Evolutionary conservation across 306 rosid species (phyloP).

Genomic region (Castanea crenata): DNA sequence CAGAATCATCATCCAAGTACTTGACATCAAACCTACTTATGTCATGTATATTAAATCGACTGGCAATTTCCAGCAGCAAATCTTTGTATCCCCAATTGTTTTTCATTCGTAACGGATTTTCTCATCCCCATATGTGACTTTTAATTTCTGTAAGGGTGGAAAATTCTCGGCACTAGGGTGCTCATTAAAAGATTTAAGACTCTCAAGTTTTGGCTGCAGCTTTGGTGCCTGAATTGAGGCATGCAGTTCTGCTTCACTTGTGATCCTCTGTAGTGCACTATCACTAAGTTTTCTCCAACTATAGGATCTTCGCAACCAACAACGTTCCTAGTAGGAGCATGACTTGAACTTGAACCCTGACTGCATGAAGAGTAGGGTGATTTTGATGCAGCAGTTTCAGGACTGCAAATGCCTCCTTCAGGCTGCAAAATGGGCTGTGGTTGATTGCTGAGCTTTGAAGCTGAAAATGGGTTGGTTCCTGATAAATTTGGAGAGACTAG

Average conservation of each 20-base stretch:
- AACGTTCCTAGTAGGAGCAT: slow-evolving; percentile 24
- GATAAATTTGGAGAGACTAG: slow-evolving; percentile 66
- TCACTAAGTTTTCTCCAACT: slow-evolving; percentile 38
- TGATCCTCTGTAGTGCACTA: slow-evolving; percentile 53
- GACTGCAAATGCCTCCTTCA: slow-evolving; percentile 41
- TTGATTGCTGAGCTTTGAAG: slow-evolving; percentile 49
- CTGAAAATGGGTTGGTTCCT: slow-evolving; percentile 45
- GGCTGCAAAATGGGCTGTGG: slow-evolving; percentile 37
- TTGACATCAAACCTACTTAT: slow-evolving; percentile 60
- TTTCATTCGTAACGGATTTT: slow-evolving; percentile 67
- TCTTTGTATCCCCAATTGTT: slow-evolving; percentile 45
- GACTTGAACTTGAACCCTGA: slow-evolving; percentile 81
- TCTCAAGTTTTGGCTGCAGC: slow-evolving; percentile 52
- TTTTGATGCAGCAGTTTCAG: slow-evolving; percentile 55
- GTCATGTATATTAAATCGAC: slow-evolving; percentile 59
- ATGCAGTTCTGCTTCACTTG: slow-evolving; percentile 69
- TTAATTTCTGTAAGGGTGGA: slow-evolving; percentile 34
- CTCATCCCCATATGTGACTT: slow-evolving; percentile 74
- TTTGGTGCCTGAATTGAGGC: slow-evolving; percentile 28
- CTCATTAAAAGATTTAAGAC: slow-evolving; percentile 59
- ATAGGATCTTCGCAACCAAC: slow-evolving; percentile 36
- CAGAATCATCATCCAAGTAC: slow-evolving; percentile 91
- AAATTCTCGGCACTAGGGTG: slow-evolving; percentile 25
- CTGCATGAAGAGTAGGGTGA: slow-evolving; percentile 64
- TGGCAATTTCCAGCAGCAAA: slow-evolving; percentile 60